A percentile compares a stretch with the other conserved stretches of the same genome.
Evolutionary conservation across 2,329 filamentous ascomycete species (phyloP).

Genomic region (Delphinella strobiligena): DNA sequence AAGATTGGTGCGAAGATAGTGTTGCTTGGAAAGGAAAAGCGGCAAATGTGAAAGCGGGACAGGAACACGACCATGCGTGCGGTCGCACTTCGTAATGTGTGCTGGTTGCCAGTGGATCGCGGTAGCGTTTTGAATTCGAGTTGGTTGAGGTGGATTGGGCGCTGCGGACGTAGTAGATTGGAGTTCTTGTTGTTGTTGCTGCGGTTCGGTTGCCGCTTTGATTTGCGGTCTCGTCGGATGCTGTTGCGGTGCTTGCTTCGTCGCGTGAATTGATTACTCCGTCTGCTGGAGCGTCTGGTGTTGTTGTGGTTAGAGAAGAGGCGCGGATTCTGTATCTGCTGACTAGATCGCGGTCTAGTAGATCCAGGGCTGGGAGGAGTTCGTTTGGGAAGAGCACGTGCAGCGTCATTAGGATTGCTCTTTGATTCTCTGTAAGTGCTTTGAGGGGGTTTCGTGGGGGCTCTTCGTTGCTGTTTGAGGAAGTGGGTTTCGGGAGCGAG

Average conservation of each 20-base stretch:
- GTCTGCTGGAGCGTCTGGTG: neutral
- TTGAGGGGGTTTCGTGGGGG: slow-evolving; percentile 30
- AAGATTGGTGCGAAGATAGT: too few species aligned
- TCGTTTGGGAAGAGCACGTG: slow-evolving; percentile 76
- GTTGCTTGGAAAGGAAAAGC: slow-evolving; percentile 39
- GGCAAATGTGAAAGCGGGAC: slow-evolving; percentile 68
- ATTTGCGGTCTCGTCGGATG: neutral
- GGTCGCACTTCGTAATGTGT: slow-evolving; percentile 64
- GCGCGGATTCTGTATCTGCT: slow-evolving; percentile 31
- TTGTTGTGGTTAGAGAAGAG: neutral
- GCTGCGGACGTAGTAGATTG: slow-evolving; percentile 52
- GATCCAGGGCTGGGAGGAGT: slow-evolving; percentile 72
- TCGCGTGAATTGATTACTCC: too few species aligned
- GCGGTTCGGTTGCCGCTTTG: neutral
- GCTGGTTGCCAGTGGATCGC: slow-evolving; percentile 8
- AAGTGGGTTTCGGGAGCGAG: slow-evolving; percentile 16
- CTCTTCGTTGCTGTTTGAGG: slow-evolving; percentile 11
- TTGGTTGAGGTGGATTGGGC: slow-evolving; percentile 25
- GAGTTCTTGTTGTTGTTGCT: slow-evolving; percentile 14
- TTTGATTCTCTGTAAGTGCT: slow-evolving; percentile 16
- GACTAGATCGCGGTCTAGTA: slow-evolving; percentile 69
- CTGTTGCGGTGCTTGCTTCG: too few species aligned
- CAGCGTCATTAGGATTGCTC: slow-evolving; percentile 56
- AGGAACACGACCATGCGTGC: slow-evolving; percentile 75
- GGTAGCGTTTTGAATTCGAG: slow-evolving; percentile 8